Evolutionary conservation across 345 rosid genomes (phyloP).

Genomic region (Melaleuca alternifolia): DNA sequence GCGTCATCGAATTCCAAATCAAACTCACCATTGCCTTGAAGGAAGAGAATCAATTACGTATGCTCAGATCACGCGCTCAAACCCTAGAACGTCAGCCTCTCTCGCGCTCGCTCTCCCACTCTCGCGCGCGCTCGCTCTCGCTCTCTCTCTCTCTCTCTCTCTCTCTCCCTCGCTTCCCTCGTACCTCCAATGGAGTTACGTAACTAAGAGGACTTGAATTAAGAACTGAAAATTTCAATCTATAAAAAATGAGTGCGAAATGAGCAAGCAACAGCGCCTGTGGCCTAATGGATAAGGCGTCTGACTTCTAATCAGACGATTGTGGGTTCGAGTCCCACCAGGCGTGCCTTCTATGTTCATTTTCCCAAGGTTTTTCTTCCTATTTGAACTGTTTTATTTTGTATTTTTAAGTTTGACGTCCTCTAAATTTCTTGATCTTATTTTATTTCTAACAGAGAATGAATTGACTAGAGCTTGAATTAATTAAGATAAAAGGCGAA

Average conservation of each 20-base stretch:
- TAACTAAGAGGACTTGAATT: background rate
- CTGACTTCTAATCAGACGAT: constrained; percentile 42
- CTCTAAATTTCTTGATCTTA: too few species aligned
- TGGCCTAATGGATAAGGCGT: constrained; percentile 57
- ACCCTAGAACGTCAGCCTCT: background rate
- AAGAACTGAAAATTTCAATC: too few species aligned
- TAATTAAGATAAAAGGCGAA: too few species aligned
- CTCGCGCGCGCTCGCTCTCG: constrained; percentile 1
- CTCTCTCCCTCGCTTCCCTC: background rate
- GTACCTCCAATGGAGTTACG: background rate
- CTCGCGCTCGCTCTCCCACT: background rate
- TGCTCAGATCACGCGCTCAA: background rate
- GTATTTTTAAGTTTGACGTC: background rate
- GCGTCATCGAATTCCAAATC: constrained; percentile 7
- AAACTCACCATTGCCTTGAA: constrained; percentile 7
- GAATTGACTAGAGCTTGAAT: too few species aligned
- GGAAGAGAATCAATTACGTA: background rate
- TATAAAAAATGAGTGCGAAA: too few species aligned
- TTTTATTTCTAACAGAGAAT: too few species aligned
- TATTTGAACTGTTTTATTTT: background rate
- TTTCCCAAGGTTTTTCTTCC: background rate
- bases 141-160: background rate
- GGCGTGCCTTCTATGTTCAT: constrained; percentile 12
- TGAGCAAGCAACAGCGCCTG: constrained; percentile 19
- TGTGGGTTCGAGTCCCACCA: constrained; percentile 73